Percentiles rank a stretch among this genome's conserved stretches.
These are phyloP conservation scores for Phialophora verrucosa DNA, from an alignment of 2,329 filamentous ascomycete genomes.

Conservation along the genomic window DNA sequence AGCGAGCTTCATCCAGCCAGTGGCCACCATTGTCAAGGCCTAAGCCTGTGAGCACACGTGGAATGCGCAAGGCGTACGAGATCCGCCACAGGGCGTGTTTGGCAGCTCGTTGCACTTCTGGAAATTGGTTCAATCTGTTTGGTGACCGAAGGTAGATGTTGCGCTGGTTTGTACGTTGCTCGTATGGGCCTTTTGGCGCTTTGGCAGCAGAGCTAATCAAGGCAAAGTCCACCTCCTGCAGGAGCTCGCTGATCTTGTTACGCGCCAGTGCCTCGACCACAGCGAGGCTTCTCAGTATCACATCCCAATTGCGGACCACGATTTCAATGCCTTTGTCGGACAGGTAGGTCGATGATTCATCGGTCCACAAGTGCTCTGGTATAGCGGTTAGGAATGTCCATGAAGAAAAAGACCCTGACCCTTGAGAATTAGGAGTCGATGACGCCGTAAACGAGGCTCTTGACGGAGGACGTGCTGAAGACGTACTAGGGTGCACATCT, in stretches of 20 bases:
- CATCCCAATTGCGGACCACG: constrained; percentile 64
- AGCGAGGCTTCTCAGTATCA: constrained; percentile 62
- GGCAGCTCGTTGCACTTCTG: constrained; percentile 51
- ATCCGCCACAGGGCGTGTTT: constrained; percentile 58
- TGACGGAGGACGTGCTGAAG: constrained; percentile 28
- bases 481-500: constrained; percentile 35
- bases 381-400: constrained; percentile 40
- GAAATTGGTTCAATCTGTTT: constrained; percentile 54
- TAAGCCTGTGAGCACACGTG: constrained; percentile 63
- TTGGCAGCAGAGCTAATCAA: constrained; percentile 45
- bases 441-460: constrained; percentile 28
- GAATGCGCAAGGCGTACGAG: constrained; percentile 61
- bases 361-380: constrained; percentile 36
- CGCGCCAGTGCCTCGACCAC: constrained; percentile 59
- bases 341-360: constrained; percentile 25
- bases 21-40: constrained; percentile 58
- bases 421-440: constrained; percentile 36
- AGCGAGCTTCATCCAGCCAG: constrained; percentile 66
- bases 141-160: constrained; percentile 55
- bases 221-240: constrained; percentile 56
- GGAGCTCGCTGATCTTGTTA: constrained; percentile 57
- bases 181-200: constrained; percentile 52
- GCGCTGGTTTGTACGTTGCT: constrained; percentile 56
- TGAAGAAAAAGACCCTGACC: constrained; percentile 38
- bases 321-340: constrained; percentile 61